Evolutionary conservation across 331 rosid genomes (phyloP), one percentile per base, ranked within the genome.

Genomic region (Acacia concinna): DNA sequence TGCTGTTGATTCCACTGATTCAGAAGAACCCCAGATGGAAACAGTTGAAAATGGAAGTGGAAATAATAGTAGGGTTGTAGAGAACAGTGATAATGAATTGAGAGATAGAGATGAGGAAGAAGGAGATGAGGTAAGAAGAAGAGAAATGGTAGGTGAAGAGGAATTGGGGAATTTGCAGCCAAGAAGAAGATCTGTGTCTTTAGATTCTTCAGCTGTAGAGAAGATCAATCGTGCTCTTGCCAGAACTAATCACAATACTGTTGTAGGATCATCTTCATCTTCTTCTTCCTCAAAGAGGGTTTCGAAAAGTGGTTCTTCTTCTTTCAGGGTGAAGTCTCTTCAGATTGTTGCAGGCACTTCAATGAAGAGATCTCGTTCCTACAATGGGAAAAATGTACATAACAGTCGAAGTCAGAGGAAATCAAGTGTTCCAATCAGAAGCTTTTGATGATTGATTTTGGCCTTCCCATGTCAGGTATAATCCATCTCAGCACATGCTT

Each of bases 151-250:
- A 13, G 81, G n/a, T 18, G 72, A 0, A 18, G 56, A 74, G 0
- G 82, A 49, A 5, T 40, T 74, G 46, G 80, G 51, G 18, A 65
- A 73, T 12, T 14, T 84, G 40, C 86, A 81, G 27, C 80, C 82
- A 1, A 76, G 87, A 38, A 74, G 78, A 63, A 86, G 90, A 79
- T 86, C 87, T 13, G 81, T 84, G 49, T 86, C 90, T 57, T n/a
- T 86, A 79, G 86, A 86, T 81, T 78, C 84, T 23, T 81, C 87
- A 70, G 28, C 80, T 84, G 84, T 79, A 59, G 47, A 73, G 56
- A 84, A 84, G 76, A 86, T 84, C 64, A 81, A 40, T 78, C 64
- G 64, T 57, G 78, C 80, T 75, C 87, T 83, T 25, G 69, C 77
- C 78, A 38, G 73, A 4, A 12, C 27, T 31, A 64, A 2, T 32